A percentile compares a stretch with the other conserved stretches of the same genome.
These are phyloP conservation scores for Daedaleopsis sinensis DNA, from an alignment of 768 basidiomycete genomes.

Conservation along the genomic window DNA sequence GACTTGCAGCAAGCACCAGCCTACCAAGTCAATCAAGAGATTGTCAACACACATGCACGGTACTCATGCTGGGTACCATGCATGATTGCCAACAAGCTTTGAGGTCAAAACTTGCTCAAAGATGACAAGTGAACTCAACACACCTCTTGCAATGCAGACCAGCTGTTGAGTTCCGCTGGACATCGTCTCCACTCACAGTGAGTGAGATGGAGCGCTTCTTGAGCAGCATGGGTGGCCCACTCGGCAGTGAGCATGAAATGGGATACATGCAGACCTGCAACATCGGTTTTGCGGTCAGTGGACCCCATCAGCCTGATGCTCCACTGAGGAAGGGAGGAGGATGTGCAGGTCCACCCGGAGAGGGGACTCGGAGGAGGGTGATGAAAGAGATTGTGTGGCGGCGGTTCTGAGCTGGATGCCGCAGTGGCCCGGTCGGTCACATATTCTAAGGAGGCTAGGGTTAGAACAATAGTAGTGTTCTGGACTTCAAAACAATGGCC, in stretches of 20 bases:
- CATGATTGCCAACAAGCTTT: slow-evolving; percentile 1
- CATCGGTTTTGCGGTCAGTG: neutral
- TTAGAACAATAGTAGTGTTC: neutral
- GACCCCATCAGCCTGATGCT: neutral
- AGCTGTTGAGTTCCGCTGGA: slow-evolving; percentile 18
- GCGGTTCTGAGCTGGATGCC: neutral
- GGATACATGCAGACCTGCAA: neutral
- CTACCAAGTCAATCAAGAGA: too few relatives aligned
- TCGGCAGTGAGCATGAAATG: neutral
- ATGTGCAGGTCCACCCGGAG: neutral
- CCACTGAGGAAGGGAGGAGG: neutral
- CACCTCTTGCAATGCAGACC: slow-evolving; percentile 22
- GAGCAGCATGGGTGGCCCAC: slow-evolving; percentile 10
- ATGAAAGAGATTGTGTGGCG: neutral
- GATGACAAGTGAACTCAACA: neutral
- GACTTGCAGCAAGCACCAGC: too few relatives aligned
- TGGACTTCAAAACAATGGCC: neutral
- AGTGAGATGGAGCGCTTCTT: slow-evolving; percentile 7
- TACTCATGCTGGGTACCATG: too few relatives aligned
- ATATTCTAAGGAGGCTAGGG: slow-evolving; percentile 1
- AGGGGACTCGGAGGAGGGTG: neutral
- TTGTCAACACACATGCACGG: too few relatives aligned
- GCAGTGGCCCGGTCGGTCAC: neutral
- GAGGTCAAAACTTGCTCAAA: neutral
- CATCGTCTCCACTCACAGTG: slow-evolving; percentile 21